Percentiles rank a stretch among this genome's conserved stretches.
Conservation (phyloP, 495 filamentous ascomycete species). For the Aspergillus carlsbadensis region DNA sequence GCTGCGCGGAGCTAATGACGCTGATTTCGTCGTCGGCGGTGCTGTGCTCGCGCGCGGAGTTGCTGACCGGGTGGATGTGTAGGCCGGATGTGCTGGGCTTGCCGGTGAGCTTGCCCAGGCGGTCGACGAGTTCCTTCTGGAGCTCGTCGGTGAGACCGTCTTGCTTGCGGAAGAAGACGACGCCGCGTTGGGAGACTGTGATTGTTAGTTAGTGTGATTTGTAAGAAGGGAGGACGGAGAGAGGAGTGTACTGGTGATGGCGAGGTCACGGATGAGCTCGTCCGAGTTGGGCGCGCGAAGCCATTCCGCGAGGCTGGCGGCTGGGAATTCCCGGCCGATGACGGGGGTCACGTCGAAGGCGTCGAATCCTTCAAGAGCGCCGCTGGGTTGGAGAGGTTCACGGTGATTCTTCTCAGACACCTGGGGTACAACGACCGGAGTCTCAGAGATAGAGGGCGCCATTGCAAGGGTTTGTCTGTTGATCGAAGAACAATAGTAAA, state of each 20-base stretch:
- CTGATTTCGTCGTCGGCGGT: constrained; percentile 70
- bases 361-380: constrained; percentile 56
- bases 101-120: constrained; percentile 61
- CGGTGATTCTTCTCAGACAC: constrained; percentile 13
- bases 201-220: not conserved
- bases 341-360: constrained; percentile 65
- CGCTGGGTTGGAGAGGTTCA: constrained; percentile 49
- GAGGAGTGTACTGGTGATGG: constrained; percentile 55
- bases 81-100: constrained; percentile 65
- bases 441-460: not conserved
- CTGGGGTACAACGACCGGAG: not conserved
- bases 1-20: constrained; percentile 62
- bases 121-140: constrained; percentile 66
- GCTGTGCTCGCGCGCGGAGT: constrained; percentile 57
- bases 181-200: constrained; percentile 75
- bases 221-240: constrained; percentile 1
- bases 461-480: not conserved
- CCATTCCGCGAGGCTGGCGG: constrained; percentile 58
- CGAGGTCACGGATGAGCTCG: constrained; percentile 64
- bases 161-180: constrained; percentile 80
- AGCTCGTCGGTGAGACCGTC: constrained; percentile 61
- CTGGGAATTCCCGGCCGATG: constrained; percentile 65
- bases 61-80: constrained; percentile 72
- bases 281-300: constrained; percentile 63
- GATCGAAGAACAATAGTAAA: not conserved